Conservation (phyloP, 768 basidiomycete genomes). For the Rhizopogon rudus region DNA sequence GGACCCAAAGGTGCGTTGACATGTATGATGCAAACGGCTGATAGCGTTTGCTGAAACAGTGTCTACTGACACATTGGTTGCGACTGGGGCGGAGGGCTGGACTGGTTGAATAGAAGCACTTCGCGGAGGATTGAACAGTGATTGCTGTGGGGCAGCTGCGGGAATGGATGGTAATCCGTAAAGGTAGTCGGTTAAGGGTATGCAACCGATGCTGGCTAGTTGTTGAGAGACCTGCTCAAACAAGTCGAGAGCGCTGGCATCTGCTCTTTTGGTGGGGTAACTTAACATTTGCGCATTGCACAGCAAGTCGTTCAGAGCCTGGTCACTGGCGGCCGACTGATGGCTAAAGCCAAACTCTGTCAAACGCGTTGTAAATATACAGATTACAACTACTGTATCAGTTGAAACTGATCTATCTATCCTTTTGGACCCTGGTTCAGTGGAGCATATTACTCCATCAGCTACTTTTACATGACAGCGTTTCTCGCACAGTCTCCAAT, state of each 20-base stretch:
- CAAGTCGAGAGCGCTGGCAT: too few relatives aligned
- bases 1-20: slow-evolving; percentile 37
- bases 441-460: too few relatives aligned
- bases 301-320: neutral
- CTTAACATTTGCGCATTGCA: too few relatives aligned
- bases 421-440: too few relatives aligned
- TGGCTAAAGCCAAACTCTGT: too few relatives aligned
- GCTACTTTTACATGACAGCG: too few relatives aligned
- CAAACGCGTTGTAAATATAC: too few relatives aligned
- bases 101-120: slow-evolving; percentile 1
- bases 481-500: too few relatives aligned
- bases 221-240: slow-evolving; percentile 23
- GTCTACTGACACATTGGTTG: neutral
- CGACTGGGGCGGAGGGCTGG: slow-evolving; percentile 5
- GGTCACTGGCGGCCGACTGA: too few relatives aligned
- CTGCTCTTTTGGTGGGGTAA: too few relatives aligned
- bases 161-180: neutral
- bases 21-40: slow-evolving; percentile 35
- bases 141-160: neutral
- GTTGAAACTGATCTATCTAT: too few relatives aligned
- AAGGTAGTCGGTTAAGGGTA: slow-evolving; percentile 24
- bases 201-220: slow-evolving; percentile 22
- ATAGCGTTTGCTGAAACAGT: slow-evolving; percentile 18
- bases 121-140: neutral
- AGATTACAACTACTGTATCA: too few relatives aligned